Evolutionary conservation across 441 rosid genomes (phyloP), one percentile per base, ranked within the genome.

Genomic region (Lepidium campestre): DNA sequence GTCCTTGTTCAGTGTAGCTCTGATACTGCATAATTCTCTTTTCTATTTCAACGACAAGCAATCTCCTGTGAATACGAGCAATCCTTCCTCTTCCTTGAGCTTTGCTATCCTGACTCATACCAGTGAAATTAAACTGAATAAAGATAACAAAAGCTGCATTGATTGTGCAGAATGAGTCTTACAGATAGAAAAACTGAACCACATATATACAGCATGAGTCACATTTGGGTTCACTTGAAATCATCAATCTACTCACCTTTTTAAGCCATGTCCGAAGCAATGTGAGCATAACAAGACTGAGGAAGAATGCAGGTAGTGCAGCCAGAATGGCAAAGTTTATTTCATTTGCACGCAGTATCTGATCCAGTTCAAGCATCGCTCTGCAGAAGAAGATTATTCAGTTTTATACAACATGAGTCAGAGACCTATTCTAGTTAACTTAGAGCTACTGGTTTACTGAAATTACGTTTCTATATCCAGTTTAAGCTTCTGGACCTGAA

Each of bases 401-500:
- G 61, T 32, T 67, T 55, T 68, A 27, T 65, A 75, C 71, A 62
- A 53, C 31, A 62, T 68, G 55, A 76, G 64, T 42, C 27, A 46
- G 58, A 32, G 40, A 72, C 53, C 47, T 20, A 67, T 69, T 55
- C 17, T 29, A 31, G 29, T 41, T 40, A 37, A 68, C 48, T 44
- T 17, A 67, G 65, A 52, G 47, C 58, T 62, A 62, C 34, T 15
- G 45, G 48, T 62, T 69, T 67, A 57, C 13, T 57, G 67, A 80
- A 84, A 85, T 87, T 79, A 91, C 97, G 86, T 93, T 81, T 91
- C 97, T 78, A 86, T 85, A 74, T 91, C 99, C 74, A 89, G 75
- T 77, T 93, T 93, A 67, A 93, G 86, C 85, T 93, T 93, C 79
- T 93, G 97, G 74, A 93, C 96, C 99, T 93, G 96, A 62, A 85